Evolutionary conservation across 169 alveolate genomes (phyloP), one percentile per base, ranked within the genome.

Genomic region (Cyclospora cayetanensis): DNA sequence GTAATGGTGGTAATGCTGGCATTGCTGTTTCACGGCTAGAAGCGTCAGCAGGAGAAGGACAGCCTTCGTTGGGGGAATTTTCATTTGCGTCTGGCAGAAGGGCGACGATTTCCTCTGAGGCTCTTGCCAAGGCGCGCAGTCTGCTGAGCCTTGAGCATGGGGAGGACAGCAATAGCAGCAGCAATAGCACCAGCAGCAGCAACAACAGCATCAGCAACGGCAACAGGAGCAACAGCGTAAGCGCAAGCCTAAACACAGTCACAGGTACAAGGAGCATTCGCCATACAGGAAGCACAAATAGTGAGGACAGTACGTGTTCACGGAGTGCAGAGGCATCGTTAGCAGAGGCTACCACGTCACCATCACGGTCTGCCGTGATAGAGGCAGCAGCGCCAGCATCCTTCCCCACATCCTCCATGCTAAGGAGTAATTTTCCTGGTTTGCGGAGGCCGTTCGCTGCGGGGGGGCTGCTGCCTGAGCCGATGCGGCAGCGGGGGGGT

Each of bases 131-230:
- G 31, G 76, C 76, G 18, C 72, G 76, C 76, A 2, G 37, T n/a
- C 76, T 65, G 41, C 76, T 65, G 41, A n/a, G n/a, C n/a, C n/a
- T n/a, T n/a, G n/a, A n/a, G n/a, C 72, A 60, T 22, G 29, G n/a
- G 55, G 15, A 46, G 55, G 55, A 7, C 55, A 7, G 55, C 55
- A 46, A 15, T 46, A 9, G 7, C 55, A 46, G 55, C 55, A 15
- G 22, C 15, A 9, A 9, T 46, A 46, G 7, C 55, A 46, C 22
- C 15, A 15, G 22, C 55, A 15, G 55, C 55, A 4, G 72, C 12
- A 11, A n/a, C 4, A 29, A 4, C 72, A 60, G 72, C 72, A 60
- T 4, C 72, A 60, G 72, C 72, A 60, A 29, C 72, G n/a, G 72
- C 72, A 60, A 29, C 72, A 60, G 72, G 35, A 60, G 29, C 72